Evolutionary conservation across 2,329 filamentous ascomycete species (phyloP).

Genomic region (Trichoderma harzianum): DNA sequence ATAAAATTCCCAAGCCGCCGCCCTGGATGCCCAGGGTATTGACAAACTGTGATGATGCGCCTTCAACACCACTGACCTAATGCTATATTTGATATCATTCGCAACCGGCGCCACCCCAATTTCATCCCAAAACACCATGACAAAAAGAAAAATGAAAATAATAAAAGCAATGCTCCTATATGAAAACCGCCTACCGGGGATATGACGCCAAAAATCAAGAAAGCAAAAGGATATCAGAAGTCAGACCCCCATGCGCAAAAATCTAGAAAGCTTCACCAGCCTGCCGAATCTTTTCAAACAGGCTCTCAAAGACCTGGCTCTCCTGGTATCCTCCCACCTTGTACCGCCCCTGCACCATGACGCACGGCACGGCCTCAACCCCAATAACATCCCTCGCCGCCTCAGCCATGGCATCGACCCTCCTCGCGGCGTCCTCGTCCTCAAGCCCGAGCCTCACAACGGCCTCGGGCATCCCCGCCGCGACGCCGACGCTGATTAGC

Average conservation of each 20-base stretch:
- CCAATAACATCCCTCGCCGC: slow-evolving; percentile 29
- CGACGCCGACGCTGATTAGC: slow-evolving; percentile 35
- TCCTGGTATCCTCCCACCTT: slow-evolving; percentile 71
- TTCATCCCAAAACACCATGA: background rate
- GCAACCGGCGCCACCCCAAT: background rate
- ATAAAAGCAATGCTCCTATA: background rate
- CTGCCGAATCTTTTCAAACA: slow-evolving; percentile 58
- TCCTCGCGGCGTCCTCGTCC: slow-evolving; percentile 27
- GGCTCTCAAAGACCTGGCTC: slow-evolving; percentile 58
- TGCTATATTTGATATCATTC: background rate
- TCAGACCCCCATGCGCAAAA: background rate
- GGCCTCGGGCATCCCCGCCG: slow-evolving; percentile 30
- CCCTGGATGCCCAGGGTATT: background rate
- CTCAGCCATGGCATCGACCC: slow-evolving; percentile 32
- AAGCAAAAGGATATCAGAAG: background rate
- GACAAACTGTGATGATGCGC: background rate
- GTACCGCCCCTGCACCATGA: slow-evolving; percentile 66
- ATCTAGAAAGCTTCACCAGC: slow-evolving; percentile 14
- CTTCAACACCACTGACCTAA: background rate
- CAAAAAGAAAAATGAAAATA: background rate
- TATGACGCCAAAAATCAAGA: background rate
- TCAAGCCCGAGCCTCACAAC: slow-evolving; percentile 30
- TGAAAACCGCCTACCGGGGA: background rate
- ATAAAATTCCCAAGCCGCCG: background rate
- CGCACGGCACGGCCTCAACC: slow-evolving; percentile 69